Conservation (phyloP, 1,139 yeast genomes). For the Pichia sp. region DNA sequence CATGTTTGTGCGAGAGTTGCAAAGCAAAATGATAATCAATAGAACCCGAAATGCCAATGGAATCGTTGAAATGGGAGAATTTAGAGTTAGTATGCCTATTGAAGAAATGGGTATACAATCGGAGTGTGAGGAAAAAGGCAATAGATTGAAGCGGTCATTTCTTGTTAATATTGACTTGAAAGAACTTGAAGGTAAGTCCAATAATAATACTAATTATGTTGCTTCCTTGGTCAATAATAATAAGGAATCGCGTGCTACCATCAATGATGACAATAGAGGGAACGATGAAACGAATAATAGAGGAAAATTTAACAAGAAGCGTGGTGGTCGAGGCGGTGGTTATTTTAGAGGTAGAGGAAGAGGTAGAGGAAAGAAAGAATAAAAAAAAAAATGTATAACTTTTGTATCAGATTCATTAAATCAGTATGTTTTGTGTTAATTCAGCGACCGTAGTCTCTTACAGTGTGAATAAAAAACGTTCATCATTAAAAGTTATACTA, state of each 20-base stretch:
- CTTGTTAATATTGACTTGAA: conserved; percentile 30
- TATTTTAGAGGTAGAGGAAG: conserved; percentile 3
- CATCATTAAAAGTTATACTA: conserved; percentile 19
- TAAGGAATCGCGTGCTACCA: not conserved
- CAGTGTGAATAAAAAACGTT: conserved; percentile 30
- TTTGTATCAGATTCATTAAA: conserved; percentile 64
- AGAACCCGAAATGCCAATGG: conserved; percentile 21
- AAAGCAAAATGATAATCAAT: conserved; percentile 32
- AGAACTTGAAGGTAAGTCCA: conserved; percentile 24
- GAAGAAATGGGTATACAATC: conserved; percentile 18
- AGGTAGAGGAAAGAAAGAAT: not conserved
- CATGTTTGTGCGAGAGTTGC: conserved; percentile 37
- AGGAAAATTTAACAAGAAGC: not conserved
- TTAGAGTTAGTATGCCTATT: conserved; percentile 30
- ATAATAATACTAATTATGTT: not conserved
- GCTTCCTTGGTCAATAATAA: not conserved
- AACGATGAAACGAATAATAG: not conserved
- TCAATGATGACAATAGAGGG: not conserved
- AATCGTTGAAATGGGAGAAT: conserved; percentile 25
- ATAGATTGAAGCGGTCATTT: conserved; percentile 26
- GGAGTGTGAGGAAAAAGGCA: conserved; percentile 4
- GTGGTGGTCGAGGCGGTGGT: conserved; percentile 1
- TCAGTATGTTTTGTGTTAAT: conserved; percentile 42
- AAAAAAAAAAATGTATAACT: too few relatives aligned
- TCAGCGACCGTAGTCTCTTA: conserved; percentile 25